Conservation (phyloP, 1,284 basidiomycete species). For the Cryptococcus sp. region DNA sequence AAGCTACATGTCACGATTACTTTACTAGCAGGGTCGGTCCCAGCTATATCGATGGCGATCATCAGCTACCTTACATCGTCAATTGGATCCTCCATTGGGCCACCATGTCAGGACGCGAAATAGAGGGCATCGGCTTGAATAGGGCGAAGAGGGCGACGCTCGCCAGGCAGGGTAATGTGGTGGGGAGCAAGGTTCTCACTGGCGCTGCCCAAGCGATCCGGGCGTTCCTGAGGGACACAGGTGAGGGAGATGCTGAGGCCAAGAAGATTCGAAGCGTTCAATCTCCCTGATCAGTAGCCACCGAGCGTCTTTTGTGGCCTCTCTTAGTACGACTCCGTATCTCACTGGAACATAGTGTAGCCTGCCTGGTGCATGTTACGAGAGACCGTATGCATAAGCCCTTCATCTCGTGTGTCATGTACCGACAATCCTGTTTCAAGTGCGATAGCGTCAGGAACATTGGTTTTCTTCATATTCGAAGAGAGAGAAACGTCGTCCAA, state of each 20-base stretch:
- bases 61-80: slow-evolving; percentile 2
- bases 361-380: too few species aligned
- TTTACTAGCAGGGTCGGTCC: slow-evolving; percentile 4
- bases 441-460: too few species aligned
- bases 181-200: neutral
- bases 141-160: neutral
- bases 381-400: too few species aligned
- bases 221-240: slow-evolving; percentile 1
- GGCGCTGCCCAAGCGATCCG: slow-evolving; percentile 3
- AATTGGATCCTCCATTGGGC: slow-evolving; percentile 11
- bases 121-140: slow-evolving; percentile 1
- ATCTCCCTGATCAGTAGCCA: too few species aligned
- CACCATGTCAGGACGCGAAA: slow-evolving; percentile 2
- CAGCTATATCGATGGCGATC: slow-evolving; percentile 5
- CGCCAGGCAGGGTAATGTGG: neutral
- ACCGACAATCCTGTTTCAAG: too few species aligned
- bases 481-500: too few species aligned
- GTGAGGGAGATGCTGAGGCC: slow-evolving; percentile 6
- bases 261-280: neutral
- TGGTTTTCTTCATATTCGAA: too few species aligned
- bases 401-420: too few species aligned
- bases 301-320: too few species aligned
- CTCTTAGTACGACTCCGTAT: too few species aligned
- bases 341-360: too few species aligned
- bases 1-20: slow-evolving; percentile 4